These are phyloP conservation scores for Sporothrix humicola DNA, from an alignment of 2,329 filamentous ascomycete genomes.

Conservation along the genomic window DNA sequence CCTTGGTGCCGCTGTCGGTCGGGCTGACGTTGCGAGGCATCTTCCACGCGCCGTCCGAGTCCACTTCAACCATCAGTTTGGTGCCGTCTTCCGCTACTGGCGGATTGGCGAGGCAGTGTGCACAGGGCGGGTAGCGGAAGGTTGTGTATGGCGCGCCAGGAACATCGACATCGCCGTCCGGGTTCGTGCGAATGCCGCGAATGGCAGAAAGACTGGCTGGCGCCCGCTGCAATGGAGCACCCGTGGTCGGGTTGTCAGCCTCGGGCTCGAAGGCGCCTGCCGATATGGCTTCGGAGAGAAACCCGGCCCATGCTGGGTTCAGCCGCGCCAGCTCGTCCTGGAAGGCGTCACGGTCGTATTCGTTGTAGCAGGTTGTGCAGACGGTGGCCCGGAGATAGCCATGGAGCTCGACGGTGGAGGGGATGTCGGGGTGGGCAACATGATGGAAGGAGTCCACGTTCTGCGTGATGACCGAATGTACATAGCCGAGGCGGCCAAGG, in stretches of 20 bases:
- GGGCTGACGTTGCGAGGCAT: slow-evolving; percentile 49
- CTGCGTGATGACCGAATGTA: slow-evolving; percentile 84
- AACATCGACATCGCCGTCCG: slow-evolving; percentile 92
- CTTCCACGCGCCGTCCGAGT: slow-evolving; percentile 80
- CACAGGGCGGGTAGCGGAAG: slow-evolving; percentile 90
- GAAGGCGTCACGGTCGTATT: slow-evolving; percentile 74
- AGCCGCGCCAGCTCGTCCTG: slow-evolving; percentile 76
- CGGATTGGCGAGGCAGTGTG: slow-evolving; percentile 72
- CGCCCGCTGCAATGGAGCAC: slow-evolving; percentile 48
- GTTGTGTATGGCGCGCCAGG: slow-evolving; percentile 85
- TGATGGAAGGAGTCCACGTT: slow-evolving; percentile 97
- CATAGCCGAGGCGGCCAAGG: slow-evolving; percentile 72
- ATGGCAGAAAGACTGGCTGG: slow-evolving; percentile 14
- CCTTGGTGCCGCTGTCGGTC: slow-evolving; percentile 1
- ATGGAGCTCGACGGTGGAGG: slow-evolving; percentile 80
- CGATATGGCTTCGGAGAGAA: slow-evolving; percentile 73
- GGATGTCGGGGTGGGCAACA: slow-evolving; percentile 72
- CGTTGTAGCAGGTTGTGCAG: slow-evolving; percentile 77
- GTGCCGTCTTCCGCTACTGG: slow-evolving; percentile 61
- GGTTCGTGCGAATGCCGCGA: slow-evolving; percentile 78
- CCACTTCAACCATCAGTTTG: slow-evolving; percentile 66
- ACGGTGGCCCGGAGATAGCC: slow-evolving; percentile 83
- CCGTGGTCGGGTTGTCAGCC: slow-evolving; percentile 73
- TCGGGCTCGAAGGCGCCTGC: slow-evolving; percentile 79
- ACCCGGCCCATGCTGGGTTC: slow-evolving; percentile 84